Conservation (phyloP, 495 filamentous ascomycete species). For the Barbatosphaeria neglecta region DNA sequence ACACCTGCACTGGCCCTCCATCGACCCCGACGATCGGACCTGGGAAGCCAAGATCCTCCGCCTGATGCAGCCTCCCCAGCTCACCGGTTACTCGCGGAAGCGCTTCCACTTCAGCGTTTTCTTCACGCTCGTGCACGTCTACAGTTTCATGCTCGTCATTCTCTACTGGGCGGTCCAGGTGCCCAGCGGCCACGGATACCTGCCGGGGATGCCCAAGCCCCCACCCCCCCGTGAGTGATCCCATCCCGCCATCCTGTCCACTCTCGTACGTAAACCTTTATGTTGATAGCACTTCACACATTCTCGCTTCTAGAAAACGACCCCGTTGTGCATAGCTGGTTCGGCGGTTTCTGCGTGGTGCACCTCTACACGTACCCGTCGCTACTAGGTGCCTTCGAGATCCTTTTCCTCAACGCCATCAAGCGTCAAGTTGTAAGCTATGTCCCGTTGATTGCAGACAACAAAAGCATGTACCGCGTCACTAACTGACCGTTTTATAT, state of each 20-base stretch:
- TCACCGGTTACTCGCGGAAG: constrained; percentile 19
- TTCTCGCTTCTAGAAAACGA: too few relatives aligned
- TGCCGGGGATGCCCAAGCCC: constrained; percentile 10
- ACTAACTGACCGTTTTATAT: constrained; percentile 3
- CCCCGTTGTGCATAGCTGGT: constrained; percentile 21
- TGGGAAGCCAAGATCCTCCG: constrained; percentile 15
- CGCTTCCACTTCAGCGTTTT: constrained; percentile 36
- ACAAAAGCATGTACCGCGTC: background rate
- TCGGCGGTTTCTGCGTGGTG: constrained; percentile 30
- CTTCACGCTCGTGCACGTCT: constrained; percentile 32
- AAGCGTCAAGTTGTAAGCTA: constrained; percentile 31
- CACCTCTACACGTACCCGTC: constrained; percentile 30
- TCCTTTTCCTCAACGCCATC: constrained; percentile 37
- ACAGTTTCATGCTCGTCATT: constrained; percentile 30
- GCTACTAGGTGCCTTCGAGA: constrained; percentile 32
- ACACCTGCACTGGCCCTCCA: constrained; percentile 32
- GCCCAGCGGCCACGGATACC: constrained; percentile 20
- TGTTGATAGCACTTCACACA: too few relatives aligned
- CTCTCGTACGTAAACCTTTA: too few relatives aligned
- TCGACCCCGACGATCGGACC: constrained; percentile 14
- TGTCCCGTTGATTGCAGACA: background rate
- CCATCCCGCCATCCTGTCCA: background rate
- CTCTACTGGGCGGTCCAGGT: constrained; percentile 36
- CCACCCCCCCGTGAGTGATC: background rate
- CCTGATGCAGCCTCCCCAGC: constrained; percentile 25